A percentile compares a stretch with the other conserved stretches of the same genome.
phyloP scores from a whole-genome alignment of 2,329 filamentous ascomycete genomes.

The Paracoccidioides brasiliensis region DNA sequence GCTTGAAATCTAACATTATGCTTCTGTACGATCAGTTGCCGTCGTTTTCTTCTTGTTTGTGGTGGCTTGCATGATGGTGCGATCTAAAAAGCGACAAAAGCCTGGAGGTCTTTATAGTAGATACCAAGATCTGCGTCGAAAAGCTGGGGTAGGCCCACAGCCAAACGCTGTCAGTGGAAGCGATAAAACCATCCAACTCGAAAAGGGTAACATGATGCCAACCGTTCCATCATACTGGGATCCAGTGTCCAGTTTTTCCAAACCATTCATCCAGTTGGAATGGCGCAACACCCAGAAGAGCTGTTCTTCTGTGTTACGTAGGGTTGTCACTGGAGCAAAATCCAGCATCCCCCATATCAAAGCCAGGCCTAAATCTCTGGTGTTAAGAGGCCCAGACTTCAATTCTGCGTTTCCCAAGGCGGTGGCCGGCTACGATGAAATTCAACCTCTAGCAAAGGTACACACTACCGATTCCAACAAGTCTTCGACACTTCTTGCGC shows the following conservation, averaged over 20 bases:
- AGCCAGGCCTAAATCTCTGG: conserved; percentile 1
- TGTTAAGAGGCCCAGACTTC: background rate
- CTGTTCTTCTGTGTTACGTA: conserved; percentile 5
- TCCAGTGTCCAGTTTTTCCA: conserved; percentile 9
- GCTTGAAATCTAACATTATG: background rate
- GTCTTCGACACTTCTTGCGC: background rate
- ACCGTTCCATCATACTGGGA: conserved; percentile 5
- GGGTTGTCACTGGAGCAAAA: conserved; percentile 1
- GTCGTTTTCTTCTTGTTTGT: background rate
- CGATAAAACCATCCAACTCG: background rate
- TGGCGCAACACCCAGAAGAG: conserved; percentile 2
- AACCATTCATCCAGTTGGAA: conserved; percentile 2
- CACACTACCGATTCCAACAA: background rate
- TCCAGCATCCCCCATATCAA: conserved; percentile 3
- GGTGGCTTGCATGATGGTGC: background rate
- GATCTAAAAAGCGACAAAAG: background rate
- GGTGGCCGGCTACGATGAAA: background rate
- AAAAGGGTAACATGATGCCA: background rate
- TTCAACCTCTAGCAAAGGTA: background rate
- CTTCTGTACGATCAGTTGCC: background rate
- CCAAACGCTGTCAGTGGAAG: background rate
- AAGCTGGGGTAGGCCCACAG: background rate
- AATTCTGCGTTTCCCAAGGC: background rate
- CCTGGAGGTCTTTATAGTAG: background rate
- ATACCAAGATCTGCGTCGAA: conserved; percentile 1